Evolutionary conservation across 805 yeast genomes (phyloP), one percentile per base, ranked within the genome.

Genomic region (Candida maltosa): DNA sequence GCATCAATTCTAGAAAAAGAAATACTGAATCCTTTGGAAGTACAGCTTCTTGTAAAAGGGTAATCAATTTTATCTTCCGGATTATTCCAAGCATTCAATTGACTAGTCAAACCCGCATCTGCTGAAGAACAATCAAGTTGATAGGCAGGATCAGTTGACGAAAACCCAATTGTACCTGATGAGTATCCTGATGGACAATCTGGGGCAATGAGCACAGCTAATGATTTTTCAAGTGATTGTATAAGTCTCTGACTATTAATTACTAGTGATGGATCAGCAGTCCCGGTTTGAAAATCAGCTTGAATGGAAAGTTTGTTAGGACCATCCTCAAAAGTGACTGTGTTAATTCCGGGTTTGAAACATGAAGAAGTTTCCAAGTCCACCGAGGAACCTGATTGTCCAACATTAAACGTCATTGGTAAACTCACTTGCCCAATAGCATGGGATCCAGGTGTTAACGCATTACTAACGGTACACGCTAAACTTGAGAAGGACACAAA

Each of bases 371-470:
- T 46, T 18, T 42, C 18, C 28, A 53, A 31, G 37, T 57, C 58
- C 12, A 37, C 37, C 6, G 31, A n/a, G 19, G 26, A 33, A 15
- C 41, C 41, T 2, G 49, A 46, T 15, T 40, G 33, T 33, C 55
- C 56, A 20, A 40, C 34, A 32, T 46, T 49, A 37, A 58, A 58
- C 6, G 54, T 26, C 20, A 56, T 25, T 5, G 58, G 56, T 28
- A 58, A 45, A 3, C 33, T 14, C n/a, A 47, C 37, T 4, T 45
- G 33, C 17, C 62, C 62, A 21, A 23, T 26, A 4, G 41, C 55
- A 9, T 16, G 16, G 10, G 47, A 38, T 17, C 22, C 11, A 2
- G 45, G n/a, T 2, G 16, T 24, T 6, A 56, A 42, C 9, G 12
- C 29, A 45, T 34, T 15, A 9, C 32, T 9, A 26, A 36, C 36